Base-by-base conservation (phyloP, 768 basidiomycete species). In the Boletus tylopilopsis region DNA sequence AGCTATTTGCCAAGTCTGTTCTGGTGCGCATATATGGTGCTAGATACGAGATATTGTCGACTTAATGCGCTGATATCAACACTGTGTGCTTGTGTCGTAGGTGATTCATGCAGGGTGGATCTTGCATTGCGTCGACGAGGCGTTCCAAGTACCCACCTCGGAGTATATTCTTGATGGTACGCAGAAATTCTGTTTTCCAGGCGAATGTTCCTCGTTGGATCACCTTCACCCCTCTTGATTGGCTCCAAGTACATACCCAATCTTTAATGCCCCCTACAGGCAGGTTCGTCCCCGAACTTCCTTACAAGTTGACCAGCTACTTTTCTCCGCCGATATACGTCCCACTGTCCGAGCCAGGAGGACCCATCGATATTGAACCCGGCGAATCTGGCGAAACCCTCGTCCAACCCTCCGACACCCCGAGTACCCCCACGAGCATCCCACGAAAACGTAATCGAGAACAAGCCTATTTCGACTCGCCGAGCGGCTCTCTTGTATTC, bases 91-190 rank as follows among this genome's bases (percentile, higher is more conserved):
- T 21, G 10, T n/a, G 21, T 15, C 12, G 6, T 19, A 67, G 66
- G 66, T 67, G 12, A 56, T 67, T 18, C 68, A 67, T 37, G 68
- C 46, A 11, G 61, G 57, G 4, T 67, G 66, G 66, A 67, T 67
- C 40, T 30, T 42, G 24, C 63, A 68, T 42, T 67, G 68, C 46
- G 42, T 64, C 48, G 54, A 63, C 8, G 45, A 56, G 29, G 51
- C 45, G 0, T 69, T 67, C 37, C 50, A 30, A 18, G 61, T 64
- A 30, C 58, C 66, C 15, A 53, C 69, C n/a, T 15, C 59, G 45
- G 40, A 54, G 30, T 67, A 67, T 37, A 50, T 67, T 27, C 64
- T 67, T 22, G 66, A 67, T 18, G 68, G 68, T 67, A 58, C 24
- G 63, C 47, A 15, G 29, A n/a, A n/a, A 38, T 51, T 35, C 45